Percentiles rank a stretch among this genome's conserved stretches.
phyloP scores from a whole-genome alignment of 495 filamentous ascomycete species.

The Pyronema omphalodes region DNA sequence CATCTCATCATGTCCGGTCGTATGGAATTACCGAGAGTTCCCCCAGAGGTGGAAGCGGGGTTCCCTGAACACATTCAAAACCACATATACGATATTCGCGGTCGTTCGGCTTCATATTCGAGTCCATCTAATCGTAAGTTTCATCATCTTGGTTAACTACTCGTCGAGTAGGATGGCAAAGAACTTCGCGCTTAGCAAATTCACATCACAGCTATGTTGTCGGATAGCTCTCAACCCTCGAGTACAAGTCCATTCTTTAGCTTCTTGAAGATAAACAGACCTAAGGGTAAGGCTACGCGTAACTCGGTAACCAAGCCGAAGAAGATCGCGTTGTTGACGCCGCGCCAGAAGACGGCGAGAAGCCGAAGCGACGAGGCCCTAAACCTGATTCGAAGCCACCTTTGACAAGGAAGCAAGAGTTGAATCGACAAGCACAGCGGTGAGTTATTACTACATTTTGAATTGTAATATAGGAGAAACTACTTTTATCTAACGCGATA shows the following conservation, averaged over 20 bases:
- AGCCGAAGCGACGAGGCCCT: conserved; percentile 75
- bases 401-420: conserved; percentile 76
- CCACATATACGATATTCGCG: neutral
- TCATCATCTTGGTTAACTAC: neutral
- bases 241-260: neutral
- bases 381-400: conserved; percentile 96
- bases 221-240: neutral
- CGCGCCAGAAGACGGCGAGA: conserved; percentile 47
- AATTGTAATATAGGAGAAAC: neutral
- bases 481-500: neutral
- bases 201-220: neutral
- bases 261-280: neutral
- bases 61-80: neutral
- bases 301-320: neutral
- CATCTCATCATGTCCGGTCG: neutral
- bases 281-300: too few relatives aligned
- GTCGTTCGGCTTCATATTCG: neutral
- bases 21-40: too few relatives aligned
- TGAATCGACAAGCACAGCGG: conserved; percentile 94
- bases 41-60: neutral
- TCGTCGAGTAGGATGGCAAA: neutral
- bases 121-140: neutral
- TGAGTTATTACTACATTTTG: conserved; percentile 26
- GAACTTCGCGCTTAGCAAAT: neutral
- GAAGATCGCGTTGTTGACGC: neutral